Base-by-base conservation (phyloP, 371 early-diverging fungal genomes). In the Thermomucor indicae-seudaticae region DNA sequence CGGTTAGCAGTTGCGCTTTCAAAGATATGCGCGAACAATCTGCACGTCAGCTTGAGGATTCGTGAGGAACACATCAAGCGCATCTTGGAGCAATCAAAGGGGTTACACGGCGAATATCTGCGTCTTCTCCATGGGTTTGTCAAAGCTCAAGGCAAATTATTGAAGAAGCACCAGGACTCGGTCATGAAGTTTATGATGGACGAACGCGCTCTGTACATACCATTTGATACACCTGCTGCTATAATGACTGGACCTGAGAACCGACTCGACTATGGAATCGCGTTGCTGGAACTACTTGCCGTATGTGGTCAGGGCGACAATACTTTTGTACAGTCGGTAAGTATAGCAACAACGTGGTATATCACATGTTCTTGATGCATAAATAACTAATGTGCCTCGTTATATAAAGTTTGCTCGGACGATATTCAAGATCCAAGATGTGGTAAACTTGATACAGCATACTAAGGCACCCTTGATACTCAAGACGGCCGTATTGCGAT, bases 271-370 rank as follows among this genome's bases (percentile, higher is more conserved):
- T 80, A 80, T 53, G 68, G 57, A 43, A 49, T 65, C 14, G 58
- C 69, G 14, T 51, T 76, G 43, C 60, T 78, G 23, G 64, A 64
- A 30, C 41, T 76, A 14, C 40, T 80, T 12, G 53, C 72, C 8
- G 46, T 72, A 10, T 77, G 78, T 60, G 76, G 72, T 6, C 74
- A 80, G 57, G 75, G 72, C 6, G 75, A 72, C 32, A 80, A 78
- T 37, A 63, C 65, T 6, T 71, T 73, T 59, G 66, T 70, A 7
- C 78, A 80, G 50, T 65, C 75, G 39, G 69, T 77, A 58, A 54
- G 49, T 31, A 0, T 12, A 17, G 23, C 19, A 24, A 42, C 4
- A 3, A 20, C 8, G 23, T 12, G 23, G 4, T n/a, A n/a, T n/a
- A n/a, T n/a, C 43, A 24, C 7, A 14, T 28, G 14, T 0, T 3